Evolutionary conservation across 139 green algal genomes (phyloP), one percentile per base, ranked within the genome.

Genomic region (Deuterostichococcus epilithicus): DNA sequence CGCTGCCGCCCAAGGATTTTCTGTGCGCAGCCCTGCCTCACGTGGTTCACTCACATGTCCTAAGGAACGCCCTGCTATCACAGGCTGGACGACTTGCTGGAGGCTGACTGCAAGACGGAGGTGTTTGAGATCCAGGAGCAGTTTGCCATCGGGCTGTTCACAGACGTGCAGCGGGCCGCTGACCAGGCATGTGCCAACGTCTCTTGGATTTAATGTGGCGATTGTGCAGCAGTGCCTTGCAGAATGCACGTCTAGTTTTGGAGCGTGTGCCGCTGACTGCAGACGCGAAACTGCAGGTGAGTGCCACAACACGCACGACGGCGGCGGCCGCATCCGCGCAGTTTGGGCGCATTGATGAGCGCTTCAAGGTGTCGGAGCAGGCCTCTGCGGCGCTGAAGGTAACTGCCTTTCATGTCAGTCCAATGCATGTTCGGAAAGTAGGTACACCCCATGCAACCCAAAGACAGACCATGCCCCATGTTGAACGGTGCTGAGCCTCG

Each of bases 121-220:
- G 73, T 86, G 20, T 80, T 75, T 73, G 68, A 80, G 58, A 81
- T 92, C 1, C 81, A 88, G 66, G 88, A 92, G 75, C 81, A 89
- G 6, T 90, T 91, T 77, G 75, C 76, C 0, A 80, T 83, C 37
- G 88, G 88, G 18, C 13, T 91, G 1, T 72, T 70, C 25, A 70
- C 77, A 26, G 80, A 88, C 38, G 52, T 63, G 52, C 52, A 63
- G 3, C 8, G 52, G 52, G 52, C 52, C 5, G 52, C 52, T 63
- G 52, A 63, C 28, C 18, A 63, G 52, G 52, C 18, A 28, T 5
- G 10, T 63, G 42, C 42, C 42, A 13, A 52, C 13, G 42, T 52
- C 42, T 52, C 13, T 52, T n/a, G n/a, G n/a, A n/a, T n/a, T n/a
- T n/a, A n/a, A n/a, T n/a, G n/a, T n/a, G n/a, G n/a, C n/a, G n/a